phyloP scores from a whole-genome alignment of 2,329 filamentous ascomycete species.

The Aspergillus awamori region DNA sequence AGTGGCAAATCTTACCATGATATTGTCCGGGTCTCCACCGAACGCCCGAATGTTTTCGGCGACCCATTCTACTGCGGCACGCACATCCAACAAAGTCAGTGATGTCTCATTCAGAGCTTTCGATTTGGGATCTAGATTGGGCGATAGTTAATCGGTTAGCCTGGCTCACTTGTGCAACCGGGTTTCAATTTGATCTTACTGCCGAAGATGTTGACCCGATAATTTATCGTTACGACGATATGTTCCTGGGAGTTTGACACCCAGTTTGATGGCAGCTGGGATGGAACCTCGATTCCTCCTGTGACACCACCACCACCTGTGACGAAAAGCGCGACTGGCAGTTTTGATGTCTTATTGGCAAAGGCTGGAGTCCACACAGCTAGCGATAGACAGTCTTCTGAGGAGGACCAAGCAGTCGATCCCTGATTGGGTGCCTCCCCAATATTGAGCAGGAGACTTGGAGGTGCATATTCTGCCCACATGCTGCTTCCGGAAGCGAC shows the following conservation, averaged over 20 bases:
- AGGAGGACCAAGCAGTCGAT: not conserved
- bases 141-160: no score
- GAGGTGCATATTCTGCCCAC: not conserved
- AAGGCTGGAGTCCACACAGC: slow-evolving; percentile 1
- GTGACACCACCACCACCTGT: not conserved
- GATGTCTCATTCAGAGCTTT: not conserved
- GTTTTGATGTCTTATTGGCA: not conserved
- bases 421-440: not conserved
- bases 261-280: not conserved
- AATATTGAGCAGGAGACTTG: not conserved
- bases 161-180: no score
- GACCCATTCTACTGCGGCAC: slow-evolving; percentile 1
- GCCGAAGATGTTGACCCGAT: slow-evolving; percentile 7
- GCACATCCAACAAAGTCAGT: not conserved
- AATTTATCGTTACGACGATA: slow-evolving; percentile 3
- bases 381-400: not conserved
- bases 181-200: not conserved
- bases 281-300: not conserved
- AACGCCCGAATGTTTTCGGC: not conserved
- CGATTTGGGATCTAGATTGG: not conserved
- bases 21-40: not conserved
- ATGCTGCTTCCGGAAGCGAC: not conserved
- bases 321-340: not conserved
- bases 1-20: not conserved
- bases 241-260: not conserved